A percentile compares a stretch with the other conserved stretches of the same genome.
phyloP scores from a whole-genome alignment of 805 yeast genomes.

The Metschnikowia orientalis region DNA sequence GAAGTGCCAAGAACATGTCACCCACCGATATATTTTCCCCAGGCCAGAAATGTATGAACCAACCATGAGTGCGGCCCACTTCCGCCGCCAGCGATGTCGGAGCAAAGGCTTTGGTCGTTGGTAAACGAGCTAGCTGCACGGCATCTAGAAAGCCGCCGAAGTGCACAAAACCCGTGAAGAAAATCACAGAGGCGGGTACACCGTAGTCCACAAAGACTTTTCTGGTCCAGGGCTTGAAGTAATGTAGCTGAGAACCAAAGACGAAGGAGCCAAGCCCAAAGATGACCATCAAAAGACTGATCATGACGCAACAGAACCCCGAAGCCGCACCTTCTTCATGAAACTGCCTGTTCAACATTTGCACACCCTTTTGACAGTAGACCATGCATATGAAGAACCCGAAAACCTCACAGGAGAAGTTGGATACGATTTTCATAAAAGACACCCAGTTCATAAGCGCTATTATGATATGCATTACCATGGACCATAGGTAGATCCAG shows the following conservation, averaged over 20 bases:
- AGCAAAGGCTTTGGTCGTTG: constrained; percentile 64
- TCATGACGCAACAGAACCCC: constrained; percentile 72
- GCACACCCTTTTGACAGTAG: constrained; percentile 87
- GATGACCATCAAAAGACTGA: constrained; percentile 70
- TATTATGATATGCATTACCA: constrained; percentile 70
- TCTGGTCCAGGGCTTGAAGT: constrained; percentile 56
- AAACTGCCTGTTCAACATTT: constrained; percentile 73
- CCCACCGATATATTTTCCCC: constrained; percentile 52
- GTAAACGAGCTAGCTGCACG: constrained; percentile 57
- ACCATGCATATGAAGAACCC: constrained; percentile 87
- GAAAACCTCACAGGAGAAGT: constrained; percentile 86
- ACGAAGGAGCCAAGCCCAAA: constrained; percentile 63
- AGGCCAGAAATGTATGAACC: constrained; percentile 79
- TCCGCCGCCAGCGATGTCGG: constrained; percentile 51
- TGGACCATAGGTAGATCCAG: constrained; percentile 91
- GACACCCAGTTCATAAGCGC: constrained; percentile 68
- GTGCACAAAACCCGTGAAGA: constrained; percentile 90
- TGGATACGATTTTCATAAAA: constrained; percentile 65
- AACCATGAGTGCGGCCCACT: constrained; percentile 47
- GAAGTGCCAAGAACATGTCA: constrained; percentile 83
- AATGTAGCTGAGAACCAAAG: constrained; percentile 58
- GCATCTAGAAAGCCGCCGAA: constrained; percentile 73
- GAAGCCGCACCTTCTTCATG: constrained; percentile 30
- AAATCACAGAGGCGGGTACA: constrained; percentile 75
- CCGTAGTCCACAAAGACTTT: constrained; percentile 82